These are phyloP conservation scores for Botryotinia calthae DNA, from an alignment of 2,329 filamentous ascomycete genomes.

Conservation along the genomic window DNA sequence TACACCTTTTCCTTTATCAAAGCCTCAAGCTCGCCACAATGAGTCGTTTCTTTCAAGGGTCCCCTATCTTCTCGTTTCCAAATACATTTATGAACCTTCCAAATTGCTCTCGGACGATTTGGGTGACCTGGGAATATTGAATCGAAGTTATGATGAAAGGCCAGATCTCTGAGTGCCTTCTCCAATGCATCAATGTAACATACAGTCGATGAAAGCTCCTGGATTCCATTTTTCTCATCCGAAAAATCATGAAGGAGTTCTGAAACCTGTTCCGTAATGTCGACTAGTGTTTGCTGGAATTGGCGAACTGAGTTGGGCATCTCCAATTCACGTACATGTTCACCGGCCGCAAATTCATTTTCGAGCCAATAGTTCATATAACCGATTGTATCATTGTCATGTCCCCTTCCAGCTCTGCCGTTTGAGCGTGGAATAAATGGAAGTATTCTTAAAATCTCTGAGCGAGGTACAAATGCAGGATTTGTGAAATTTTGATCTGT, in stretches of 20 bases:
- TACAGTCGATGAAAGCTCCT: not conserved
- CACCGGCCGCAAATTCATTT: not conserved
- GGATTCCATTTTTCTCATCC: not conserved
- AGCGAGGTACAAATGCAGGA: not conserved
- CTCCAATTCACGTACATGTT: not conserved
- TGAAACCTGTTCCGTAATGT: not conserved
- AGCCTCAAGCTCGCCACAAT: not conserved
- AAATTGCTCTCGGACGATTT: not conserved
- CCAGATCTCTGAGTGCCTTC: not conserved
- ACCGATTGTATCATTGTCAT: not conserved
- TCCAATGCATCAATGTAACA: not conserved
- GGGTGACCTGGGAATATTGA: not conserved
- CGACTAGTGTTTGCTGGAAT: not conserved
- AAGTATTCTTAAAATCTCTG: not conserved
- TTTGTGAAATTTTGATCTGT: not conserved
- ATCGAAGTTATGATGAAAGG: not conserved
- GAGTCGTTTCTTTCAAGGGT: not conserved
- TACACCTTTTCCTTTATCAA: not conserved
- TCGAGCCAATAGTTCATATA: not conserved
- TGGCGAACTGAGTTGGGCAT: not conserved
- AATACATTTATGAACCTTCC: not conserved
- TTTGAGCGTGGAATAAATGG: not conserved
- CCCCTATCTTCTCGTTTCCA: not conserved
- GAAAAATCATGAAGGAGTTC: not conserved
- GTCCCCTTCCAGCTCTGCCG: not conserved